phyloP scores from a whole-genome alignment of 257 asterid species.

The Avicennia marina region DNA sequence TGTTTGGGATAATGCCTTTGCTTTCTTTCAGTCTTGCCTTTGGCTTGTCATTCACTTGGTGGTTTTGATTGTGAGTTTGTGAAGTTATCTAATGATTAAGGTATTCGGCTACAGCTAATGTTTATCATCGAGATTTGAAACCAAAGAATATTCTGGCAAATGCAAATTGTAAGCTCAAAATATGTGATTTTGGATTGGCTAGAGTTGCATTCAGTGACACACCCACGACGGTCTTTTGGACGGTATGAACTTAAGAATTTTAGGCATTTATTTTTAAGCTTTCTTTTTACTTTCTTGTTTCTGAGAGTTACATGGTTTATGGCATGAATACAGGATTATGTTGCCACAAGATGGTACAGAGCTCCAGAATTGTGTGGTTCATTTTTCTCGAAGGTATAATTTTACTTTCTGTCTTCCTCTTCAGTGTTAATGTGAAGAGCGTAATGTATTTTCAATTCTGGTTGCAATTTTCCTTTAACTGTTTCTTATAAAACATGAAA shows the following conservation, averaged over 20 bases:
- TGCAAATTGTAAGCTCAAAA: conserved; percentile 93
- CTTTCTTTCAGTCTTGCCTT: background rate
- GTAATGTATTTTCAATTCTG: too few species aligned
- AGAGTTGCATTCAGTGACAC: conserved; percentile 91
- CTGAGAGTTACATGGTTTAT: conserved; percentile 1
- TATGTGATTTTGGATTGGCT: conserved; percentile 95
- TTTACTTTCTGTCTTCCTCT: background rate
- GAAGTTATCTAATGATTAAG: conserved; percentile 11
- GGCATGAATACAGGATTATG: conserved; percentile 57
- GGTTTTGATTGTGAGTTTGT: conserved; percentile 15
- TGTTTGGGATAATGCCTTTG: background rate
- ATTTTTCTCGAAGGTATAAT: conserved; percentile 70
- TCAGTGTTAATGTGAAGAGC: too few species aligned
- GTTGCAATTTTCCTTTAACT: too few species aligned
- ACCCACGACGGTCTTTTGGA: conserved; percentile 92
- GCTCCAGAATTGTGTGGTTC: conserved; percentile 93
- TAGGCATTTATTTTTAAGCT: background rate
- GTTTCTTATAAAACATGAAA: too few species aligned
- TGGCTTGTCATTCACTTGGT: background rate
- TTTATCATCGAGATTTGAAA: conserved; percentile 85
- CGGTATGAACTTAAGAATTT: conserved; percentile 45
- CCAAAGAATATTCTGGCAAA: conserved; percentile 91
- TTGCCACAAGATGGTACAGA: conserved; percentile 91
- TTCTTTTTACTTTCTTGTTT: background rate
- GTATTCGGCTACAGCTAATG: conserved; percentile 64